These are phyloP conservation scores for Priceomyces carsonii DNA, from an alignment of 805 yeast genomes.

Conservation along the genomic window DNA sequence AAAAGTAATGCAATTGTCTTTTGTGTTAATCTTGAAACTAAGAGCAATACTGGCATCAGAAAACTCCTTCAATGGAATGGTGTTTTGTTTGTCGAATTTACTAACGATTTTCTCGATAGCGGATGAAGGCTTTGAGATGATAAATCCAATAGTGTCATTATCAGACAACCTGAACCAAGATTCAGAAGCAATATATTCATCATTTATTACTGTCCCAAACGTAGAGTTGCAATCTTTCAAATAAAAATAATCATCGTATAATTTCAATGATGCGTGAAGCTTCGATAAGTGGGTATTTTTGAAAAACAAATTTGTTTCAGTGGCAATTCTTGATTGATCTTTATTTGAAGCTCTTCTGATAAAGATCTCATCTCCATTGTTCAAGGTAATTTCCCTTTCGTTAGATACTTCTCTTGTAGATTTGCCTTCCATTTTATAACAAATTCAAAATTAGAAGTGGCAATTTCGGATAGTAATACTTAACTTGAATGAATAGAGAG, in stretches of 20 bases:
- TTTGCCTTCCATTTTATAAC: too few relatives aligned
- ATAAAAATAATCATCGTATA: conserved; percentile 17
- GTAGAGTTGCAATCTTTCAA: conserved; percentile 35
- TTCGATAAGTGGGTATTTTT: conserved; percentile 38
- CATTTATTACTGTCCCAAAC: conserved; percentile 39
- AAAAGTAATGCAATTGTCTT: conserved; percentile 14
- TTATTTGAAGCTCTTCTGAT: conserved; percentile 33
- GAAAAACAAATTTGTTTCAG: conserved; percentile 31
- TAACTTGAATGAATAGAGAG: too few relatives aligned
- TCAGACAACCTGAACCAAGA: conserved; percentile 14
- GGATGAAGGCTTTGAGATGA: conserved; percentile 31
- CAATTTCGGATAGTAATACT: too few relatives aligned
- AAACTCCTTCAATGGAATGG: conserved; percentile 21
- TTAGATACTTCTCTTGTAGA: conserved; percentile 1
- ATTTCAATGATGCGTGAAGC: conserved; percentile 31
- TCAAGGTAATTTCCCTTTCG: conserved; percentile 12
- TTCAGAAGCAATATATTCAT: conserved; percentile 22
- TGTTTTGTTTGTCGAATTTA: conserved; percentile 6
- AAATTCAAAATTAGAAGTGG: too few relatives aligned
- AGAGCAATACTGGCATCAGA: conserved; percentile 21
- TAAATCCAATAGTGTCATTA: conserved; percentile 36
- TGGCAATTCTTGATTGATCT: conserved; percentile 25
- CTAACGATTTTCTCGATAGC: conserved; percentile 15
- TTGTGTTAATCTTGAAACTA: conserved; percentile 16
- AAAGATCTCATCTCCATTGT: conserved; percentile 14